Evolutionary conservation across 306 rosid species (phyloP), one percentile per base, ranked within the genome.

Genomic region (Luffa acutangula): DNA sequence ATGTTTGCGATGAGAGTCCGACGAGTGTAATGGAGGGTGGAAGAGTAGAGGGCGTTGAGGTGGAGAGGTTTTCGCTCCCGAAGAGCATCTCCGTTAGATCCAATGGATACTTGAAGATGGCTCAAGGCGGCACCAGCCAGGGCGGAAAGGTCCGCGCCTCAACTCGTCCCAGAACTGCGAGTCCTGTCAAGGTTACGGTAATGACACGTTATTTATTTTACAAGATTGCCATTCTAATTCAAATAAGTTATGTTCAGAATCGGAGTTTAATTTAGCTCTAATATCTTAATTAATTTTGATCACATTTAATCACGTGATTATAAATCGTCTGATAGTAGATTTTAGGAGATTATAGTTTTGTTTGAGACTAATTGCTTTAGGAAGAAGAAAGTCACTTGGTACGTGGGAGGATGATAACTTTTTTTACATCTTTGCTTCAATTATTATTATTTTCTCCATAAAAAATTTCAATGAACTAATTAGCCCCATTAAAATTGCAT

Each of bases 61-160:
- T 69, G 74, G 91, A 88, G 83, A 85, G 97, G 71, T 87, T 83
- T 82, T 79, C 92, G 51, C 89, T 94, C 80, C 98, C 98, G 2
- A 94, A 94, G 86, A 94, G 98, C 82, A 92, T 94, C 20, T 94
- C 98, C 14, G 97, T 94, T 67, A 89, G 96, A 69, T 94, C 97
- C 18, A 88, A 83, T 81, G 97, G 96, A 49, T 92, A 94, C 88
- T 79, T 88, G 90, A 89, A 90, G 89, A 76, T 77, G 70, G 85
- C 89, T 79, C 86, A 82, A 3, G 78, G 80, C 34, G 48, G 65
- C 59, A 66, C 83, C 63, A 72, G 66, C 46, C 87, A 79, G 65
- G 88, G 87, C 48, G 77, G 86, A 75, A 86, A 90, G 87, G 49
- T 81, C 79, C 91, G 87, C 54, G 76, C 46, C 1, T 76, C 94